Evolutionary conservation across 1,284 basidiomycete genomes (phyloP), one percentile per base, ranked within the genome.

Genomic region (Irpex rosettiformis): DNA sequence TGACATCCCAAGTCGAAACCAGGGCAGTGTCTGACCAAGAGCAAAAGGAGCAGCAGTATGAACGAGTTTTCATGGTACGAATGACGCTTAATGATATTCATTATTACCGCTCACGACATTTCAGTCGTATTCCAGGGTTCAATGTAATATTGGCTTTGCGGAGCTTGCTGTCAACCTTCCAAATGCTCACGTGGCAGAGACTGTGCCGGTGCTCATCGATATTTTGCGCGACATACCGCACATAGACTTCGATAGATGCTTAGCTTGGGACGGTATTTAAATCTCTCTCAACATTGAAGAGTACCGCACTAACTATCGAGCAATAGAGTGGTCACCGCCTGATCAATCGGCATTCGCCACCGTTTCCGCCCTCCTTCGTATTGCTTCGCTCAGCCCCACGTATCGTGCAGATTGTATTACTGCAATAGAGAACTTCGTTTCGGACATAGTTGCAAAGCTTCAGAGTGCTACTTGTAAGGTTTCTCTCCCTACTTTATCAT

Each of bases 281-380:
- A n/a, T n/a, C 55, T 60, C 29, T 47, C 57, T 37, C 30, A 42
- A 37, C 5, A 6, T 7, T 16, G n/a, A 16, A 18, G 21, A 24
- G 27, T 7, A 10, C 16, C 18, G 13, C 10, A 6, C 49, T 54
- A 4, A 54, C 45, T 6, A n/a, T 48, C 43, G 54, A 18, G 2
- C 53, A 11, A 4, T 45, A 89, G 89, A 91, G 64, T 91, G 90
- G 90, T 81, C 91, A 3, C 77, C 91, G 33, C 86, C 91, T 18
- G 92, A 93, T 70, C 90, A 93, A 65, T 79, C 94, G 33, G 85
- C 90, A 1, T 90, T 80, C 65, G 84, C 88, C 1, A 90, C 86
- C 1, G 80, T 91, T 25, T 87, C 87, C 7, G 88, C 91, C 8
- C 75, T 93, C 2, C 75, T 94, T 42, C 78, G 82, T 51, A 75